phyloP scores from a whole-genome alignment of 1,284 basidiomycete genomes.

The Ceratobasidium sp. region DNA sequence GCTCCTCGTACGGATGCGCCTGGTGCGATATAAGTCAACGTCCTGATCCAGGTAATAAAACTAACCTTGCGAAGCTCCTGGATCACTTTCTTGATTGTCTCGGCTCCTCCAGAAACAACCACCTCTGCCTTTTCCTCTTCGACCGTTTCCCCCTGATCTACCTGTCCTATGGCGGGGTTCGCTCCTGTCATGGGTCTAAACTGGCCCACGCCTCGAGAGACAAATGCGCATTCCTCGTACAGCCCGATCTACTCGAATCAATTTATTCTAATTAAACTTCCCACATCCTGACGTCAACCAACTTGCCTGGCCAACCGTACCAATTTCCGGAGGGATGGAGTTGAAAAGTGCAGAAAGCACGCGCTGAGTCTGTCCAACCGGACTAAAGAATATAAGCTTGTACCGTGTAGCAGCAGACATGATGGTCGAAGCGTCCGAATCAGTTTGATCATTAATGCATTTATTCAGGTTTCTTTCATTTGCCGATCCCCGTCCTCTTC shows the following conservation, averaged over 20 bases:
- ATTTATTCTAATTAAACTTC: too few species aligned
- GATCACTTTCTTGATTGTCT: constrained; percentile 27
- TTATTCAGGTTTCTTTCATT: constrained; percentile 15
- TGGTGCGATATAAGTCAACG: background rate
- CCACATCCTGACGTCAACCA: background rate
- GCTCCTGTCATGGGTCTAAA: constrained; percentile 35
- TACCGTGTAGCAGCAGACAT: constrained; percentile 16
- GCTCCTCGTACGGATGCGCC: constrained; percentile 39
- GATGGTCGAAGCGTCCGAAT: background rate
- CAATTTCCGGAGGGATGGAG: constrained; percentile 1
- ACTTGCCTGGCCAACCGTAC: constrained; percentile 28
- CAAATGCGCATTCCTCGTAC: constrained; percentile 39
- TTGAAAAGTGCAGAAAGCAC: constrained; percentile 33
- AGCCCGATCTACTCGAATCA: constrained; percentile 25
- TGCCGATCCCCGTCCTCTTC: constrained; percentile 48
- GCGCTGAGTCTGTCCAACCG: constrained; percentile 34
- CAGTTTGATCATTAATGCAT: constrained; percentile 12
- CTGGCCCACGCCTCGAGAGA: constrained; percentile 38
- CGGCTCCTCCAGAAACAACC: constrained; percentile 20
- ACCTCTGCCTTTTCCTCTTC: constrained; percentile 38
- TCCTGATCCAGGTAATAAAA: background rate
- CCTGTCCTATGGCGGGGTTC: constrained; percentile 36
- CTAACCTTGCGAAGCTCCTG: constrained; percentile 31
- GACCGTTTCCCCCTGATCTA: constrained; percentile 31
- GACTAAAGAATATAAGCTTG: constrained; percentile 38